A percentile compares a stretch with the other conserved stretches of the same genome.
Evolutionary conservation across 2,329 filamentous ascomycete genomes (phyloP).

Genomic region (Cordyceps tenuipes): DNA sequence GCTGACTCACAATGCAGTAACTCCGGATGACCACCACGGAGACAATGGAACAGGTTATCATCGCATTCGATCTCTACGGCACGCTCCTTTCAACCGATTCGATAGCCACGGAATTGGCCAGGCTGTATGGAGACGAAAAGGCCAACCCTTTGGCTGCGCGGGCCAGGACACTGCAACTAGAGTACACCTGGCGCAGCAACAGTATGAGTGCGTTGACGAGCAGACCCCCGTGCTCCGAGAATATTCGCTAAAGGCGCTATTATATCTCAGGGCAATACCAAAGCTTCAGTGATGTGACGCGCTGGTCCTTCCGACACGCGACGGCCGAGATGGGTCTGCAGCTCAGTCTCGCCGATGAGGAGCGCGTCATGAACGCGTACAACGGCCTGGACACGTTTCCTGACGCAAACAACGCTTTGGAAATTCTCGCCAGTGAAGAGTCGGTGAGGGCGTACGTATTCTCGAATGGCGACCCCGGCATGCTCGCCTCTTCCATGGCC

Average conservation of each 20-base stretch:
- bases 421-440: conserved; percentile 31
- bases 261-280: conserved; percentile 33
- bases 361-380: conserved; percentile 54
- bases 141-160: conserved; percentile 47
- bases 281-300: conserved; percentile 55
- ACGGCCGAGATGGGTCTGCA: conserved; percentile 46
- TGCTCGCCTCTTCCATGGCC: conserved; percentile 53
- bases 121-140: conserved; percentile 48
- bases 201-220: conserved; percentile 54
- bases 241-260: no score
- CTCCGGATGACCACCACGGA: neutral
- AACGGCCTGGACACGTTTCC: conserved; percentile 55
- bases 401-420: conserved; percentile 50
- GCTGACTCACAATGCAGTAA: conserved; percentile 3
- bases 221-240: no score
- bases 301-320: conserved; percentile 54
- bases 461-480: conserved; percentile 58
- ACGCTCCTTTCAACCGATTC: conserved; percentile 65
- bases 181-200: conserved; percentile 70
- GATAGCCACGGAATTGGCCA: conserved; percentile 51
- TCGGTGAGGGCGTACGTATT: conserved; percentile 53
- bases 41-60: conserved; percentile 30
- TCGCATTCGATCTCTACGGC: conserved; percentile 71
- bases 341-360: conserved; percentile 35
- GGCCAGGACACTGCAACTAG: conserved; percentile 64